Conservation (phyloP, 176 grass and related monocot genomes). For the Triticum turgidum region DNA sequence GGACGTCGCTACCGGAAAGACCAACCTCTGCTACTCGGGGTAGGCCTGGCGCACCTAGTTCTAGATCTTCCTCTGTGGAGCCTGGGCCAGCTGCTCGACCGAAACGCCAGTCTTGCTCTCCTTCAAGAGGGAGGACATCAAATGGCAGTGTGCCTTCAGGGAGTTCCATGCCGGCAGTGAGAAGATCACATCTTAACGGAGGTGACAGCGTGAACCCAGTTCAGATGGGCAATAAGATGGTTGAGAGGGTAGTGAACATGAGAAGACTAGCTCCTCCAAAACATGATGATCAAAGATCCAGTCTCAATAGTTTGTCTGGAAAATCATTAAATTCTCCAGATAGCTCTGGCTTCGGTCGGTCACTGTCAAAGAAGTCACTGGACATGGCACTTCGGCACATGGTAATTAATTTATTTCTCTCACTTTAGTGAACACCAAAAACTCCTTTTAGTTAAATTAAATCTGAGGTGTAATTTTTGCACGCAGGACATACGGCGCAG, state of each 20-base stretch:
- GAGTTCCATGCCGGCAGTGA: conserved; percentile 61
- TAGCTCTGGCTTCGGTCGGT: conserved; percentile 78
- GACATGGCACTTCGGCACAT: conserved; percentile 98
- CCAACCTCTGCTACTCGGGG: conserved; percentile 81
- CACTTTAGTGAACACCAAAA: background rate
- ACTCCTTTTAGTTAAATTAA: conserved; percentile 16
- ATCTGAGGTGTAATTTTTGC: conserved; percentile 10
- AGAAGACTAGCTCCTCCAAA: conserved; percentile 88
- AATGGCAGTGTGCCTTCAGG: conserved; percentile 57
- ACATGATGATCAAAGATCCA: conserved; percentile 66
- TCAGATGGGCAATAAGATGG: conserved; percentile 91
- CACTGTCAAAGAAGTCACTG: conserved; percentile 90
- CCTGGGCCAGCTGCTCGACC: conserved; percentile 59
- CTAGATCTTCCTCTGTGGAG: conserved; percentile 91
- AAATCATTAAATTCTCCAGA: conserved; percentile 83
- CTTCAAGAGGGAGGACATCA: conserved; percentile 75
- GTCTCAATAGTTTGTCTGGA: conserved; percentile 49
- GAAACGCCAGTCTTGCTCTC: conserved; percentile 91
- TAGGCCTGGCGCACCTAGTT: conserved; percentile 81
- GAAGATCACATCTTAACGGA: conserved; percentile 66
- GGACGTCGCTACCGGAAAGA: conserved; percentile 81
- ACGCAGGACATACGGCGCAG: conserved; percentile 88
- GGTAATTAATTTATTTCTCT: conserved; percentile 47
- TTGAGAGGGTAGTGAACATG: conserved; percentile 94
- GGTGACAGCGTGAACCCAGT: conserved; percentile 69